Evolutionary conservation across 768 basidiomycete species (phyloP), one percentile per base, ranked within the genome.

Genomic region (Dentipellis sp.): DNA sequence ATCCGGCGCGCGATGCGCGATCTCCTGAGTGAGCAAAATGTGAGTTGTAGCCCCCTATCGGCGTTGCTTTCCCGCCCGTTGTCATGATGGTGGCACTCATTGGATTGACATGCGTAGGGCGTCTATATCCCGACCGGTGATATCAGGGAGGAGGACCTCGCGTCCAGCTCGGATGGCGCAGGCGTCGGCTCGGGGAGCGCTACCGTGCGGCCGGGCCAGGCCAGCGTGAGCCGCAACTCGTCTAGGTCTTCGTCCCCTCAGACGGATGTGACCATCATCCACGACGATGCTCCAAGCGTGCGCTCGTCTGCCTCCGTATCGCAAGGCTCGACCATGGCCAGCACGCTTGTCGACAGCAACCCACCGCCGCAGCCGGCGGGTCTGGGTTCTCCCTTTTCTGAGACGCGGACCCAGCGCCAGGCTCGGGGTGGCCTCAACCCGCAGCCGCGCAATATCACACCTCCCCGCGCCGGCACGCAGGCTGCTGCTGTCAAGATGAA

Each of bases 1-100:
- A 54, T 62, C 39, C 57, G 40, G 39, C 47, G 34, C 16, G 51
- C 61, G 29, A 10, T 57, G 39, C 37, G 52, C 38, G 52, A 53
- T 12, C 39, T 53, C 10, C 52, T 53, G 16, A 53, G 52, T 16
- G 52, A 53, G 52, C 34, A 37, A 12, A 17, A 35, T 10, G 52
- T 53, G 39, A 16, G 52, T 22, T 10, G n/a, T 40, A 1, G 7
- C 40, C 14, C 29, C 29, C 3, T 29, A 6, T 29, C 29, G 29
- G 29, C 29, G 29, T 29, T 29, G 29, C 29, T 29, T 29, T 29
- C 29, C 29, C 29, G 29, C 29, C 29, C 29, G 29, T 29, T 29
- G 29, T 29, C 29, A 29, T 29, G 29, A 29, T 29, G 29, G 29
- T 29, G 29, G 29, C 29, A 6, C 29, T 29, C 29, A 29, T 29